Percentiles rank a stretch among this genome's conserved stretches.
phyloP scores from a whole-genome alignment of 371 early-diverging fungal species.

The Mortierella polycephala region DNA sequence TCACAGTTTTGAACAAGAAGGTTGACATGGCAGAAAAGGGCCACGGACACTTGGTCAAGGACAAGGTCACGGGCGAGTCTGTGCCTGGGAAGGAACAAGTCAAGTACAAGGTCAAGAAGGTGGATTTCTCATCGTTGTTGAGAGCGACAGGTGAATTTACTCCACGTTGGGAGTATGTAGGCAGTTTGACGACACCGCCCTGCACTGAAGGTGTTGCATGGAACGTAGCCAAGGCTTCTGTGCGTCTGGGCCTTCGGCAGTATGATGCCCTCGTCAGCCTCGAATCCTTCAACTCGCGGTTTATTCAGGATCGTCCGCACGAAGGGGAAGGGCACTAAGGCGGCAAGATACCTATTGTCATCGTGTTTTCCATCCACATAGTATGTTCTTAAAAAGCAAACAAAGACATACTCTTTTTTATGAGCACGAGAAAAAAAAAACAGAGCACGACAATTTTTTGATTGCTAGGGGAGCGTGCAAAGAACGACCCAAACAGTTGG shows the following conservation, averaged over 20 bases:
- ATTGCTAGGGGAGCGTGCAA: too few relatives aligned
- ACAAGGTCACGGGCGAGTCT: slow-evolving; percentile 6
- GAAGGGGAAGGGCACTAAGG: neutral
- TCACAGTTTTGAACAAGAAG: slow-evolving; percentile 25
- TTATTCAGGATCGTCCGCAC: slow-evolving; percentile 37
- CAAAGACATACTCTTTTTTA: too few relatives aligned
- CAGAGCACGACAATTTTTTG: too few relatives aligned
- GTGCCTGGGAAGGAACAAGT: slow-evolving; percentile 27
- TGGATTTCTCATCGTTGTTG: slow-evolving; percentile 38
- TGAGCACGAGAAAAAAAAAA: too few relatives aligned
- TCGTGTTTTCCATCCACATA: too few relatives aligned
- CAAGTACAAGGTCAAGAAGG: slow-evolving; percentile 36
- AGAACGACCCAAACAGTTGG: too few relatives aligned
- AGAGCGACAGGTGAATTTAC: slow-evolving; percentile 19
- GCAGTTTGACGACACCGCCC: slow-evolving; percentile 62
- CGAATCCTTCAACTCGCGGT: slow-evolving; percentile 56
- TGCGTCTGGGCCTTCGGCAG: slow-evolving; percentile 46
- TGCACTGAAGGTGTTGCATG: slow-evolving; percentile 61
- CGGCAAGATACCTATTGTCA: too few relatives aligned
- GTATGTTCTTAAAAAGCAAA: too few relatives aligned
- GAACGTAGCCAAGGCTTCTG: slow-evolving; percentile 50
- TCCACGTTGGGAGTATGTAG: slow-evolving; percentile 53
- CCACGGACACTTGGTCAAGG: slow-evolving; percentile 29
- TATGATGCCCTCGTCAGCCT: slow-evolving; percentile 32
- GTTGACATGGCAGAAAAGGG: slow-evolving; percentile 14